Conservation (phyloP, 257 asterid species). For the Perilla frutescens region DNA sequence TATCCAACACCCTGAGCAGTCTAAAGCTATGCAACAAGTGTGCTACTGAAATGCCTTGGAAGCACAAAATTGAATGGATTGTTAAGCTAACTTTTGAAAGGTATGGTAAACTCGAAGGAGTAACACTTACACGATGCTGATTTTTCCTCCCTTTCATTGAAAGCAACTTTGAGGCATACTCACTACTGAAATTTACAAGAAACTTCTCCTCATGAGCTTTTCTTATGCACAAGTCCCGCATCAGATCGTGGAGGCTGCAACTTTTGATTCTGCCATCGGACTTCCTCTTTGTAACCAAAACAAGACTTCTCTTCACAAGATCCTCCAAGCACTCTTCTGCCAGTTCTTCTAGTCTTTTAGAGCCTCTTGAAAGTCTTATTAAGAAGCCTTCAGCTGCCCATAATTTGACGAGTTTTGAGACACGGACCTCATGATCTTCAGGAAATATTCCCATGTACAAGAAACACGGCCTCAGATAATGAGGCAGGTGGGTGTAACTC, state of each 20-base stretch:
- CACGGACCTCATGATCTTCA: neutral
- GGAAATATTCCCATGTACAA: neutral
- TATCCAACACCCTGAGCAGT: neutral
- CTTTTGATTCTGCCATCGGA: constrained; percentile 5
- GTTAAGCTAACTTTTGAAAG: neutral
- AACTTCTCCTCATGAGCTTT: neutral
- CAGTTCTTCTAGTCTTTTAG: neutral
- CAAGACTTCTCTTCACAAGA: constrained; percentile 11
- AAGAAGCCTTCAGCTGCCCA: constrained; percentile 10
- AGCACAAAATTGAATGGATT: neutral
- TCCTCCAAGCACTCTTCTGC: constrained; percentile 16
- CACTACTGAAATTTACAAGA: neutral
- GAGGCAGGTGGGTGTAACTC: constrained; percentile 14
- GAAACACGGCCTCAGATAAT: constrained; percentile 14
- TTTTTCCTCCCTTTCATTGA: neutral
- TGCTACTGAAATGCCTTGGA: neutral
- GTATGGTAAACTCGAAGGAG: neutral
- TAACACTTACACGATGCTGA: neutral
- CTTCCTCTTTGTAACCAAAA: neutral
- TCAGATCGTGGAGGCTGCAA: neutral
- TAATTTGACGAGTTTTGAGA: neutral
- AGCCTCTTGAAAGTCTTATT: neutral
- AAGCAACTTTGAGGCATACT: neutral
- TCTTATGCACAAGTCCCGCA: neutral
- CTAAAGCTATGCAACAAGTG: neutral